phyloP scores from a whole-genome alignment of 1,284 basidiomycete genomes.

The Ganoderma leucocontextum region DNA sequence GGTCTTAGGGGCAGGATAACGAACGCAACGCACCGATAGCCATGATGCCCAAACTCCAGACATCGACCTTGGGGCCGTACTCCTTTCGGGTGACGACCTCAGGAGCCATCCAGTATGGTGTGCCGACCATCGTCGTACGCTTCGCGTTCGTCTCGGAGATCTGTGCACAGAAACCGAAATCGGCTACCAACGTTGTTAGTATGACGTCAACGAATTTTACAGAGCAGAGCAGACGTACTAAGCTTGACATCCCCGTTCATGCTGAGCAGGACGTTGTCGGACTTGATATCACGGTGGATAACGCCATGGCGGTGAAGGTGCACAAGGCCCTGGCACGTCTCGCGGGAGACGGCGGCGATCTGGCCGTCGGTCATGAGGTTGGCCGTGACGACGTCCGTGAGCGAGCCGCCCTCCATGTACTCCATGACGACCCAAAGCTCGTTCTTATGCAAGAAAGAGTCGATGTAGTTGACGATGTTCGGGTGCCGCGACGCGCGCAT shows the following conservation, averaged over 20 bases:
- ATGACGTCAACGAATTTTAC: not conserved
- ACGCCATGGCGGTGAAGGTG: constrained; percentile 95
- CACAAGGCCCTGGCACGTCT: constrained; percentile 90
- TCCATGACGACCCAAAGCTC: constrained; percentile 99
- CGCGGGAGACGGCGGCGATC: constrained; percentile 92
- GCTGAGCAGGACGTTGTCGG: constrained; percentile 93
- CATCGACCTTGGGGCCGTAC: constrained; percentile 98
- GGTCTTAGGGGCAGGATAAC: not conserved
- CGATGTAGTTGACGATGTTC: constrained; percentile 99
- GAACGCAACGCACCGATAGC: constrained; percentile 77
- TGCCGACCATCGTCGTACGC: constrained; percentile 99
- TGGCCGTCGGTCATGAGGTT: constrained; percentile 96
- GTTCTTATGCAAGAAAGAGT: constrained; percentile 97
- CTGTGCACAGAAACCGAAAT: constrained; percentile 99
- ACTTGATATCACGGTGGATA: constrained; percentile 99
- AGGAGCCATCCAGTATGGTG: constrained; percentile 99
- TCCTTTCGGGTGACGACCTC: constrained; percentile 99
- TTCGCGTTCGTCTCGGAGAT: constrained; percentile 94
- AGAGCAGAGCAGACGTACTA: constrained; percentile 64
- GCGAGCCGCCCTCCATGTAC: constrained; percentile 96
- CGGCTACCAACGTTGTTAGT: constrained; percentile 65
- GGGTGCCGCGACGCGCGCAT: constrained; percentile 97
- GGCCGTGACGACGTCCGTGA: constrained; percentile 97
- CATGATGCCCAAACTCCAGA: constrained; percentile 99
- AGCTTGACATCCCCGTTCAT: constrained; percentile 97